Evolutionary conservation across 352 stramenopile genomes (phyloP), one percentile per base, ranked within the genome.

Genomic region (Sclerospora graminicola): DNA sequence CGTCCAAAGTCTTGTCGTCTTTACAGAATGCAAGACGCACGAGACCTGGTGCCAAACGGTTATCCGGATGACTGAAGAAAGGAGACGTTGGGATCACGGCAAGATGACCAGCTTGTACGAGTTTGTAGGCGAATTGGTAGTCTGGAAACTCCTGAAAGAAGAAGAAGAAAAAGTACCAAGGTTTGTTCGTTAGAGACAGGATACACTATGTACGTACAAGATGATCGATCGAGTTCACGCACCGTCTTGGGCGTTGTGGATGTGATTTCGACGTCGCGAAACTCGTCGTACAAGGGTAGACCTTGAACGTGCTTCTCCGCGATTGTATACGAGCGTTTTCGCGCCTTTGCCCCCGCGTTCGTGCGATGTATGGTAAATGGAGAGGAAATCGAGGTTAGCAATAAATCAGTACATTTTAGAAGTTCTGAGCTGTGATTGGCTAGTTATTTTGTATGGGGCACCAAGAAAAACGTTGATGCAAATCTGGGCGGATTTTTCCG

Each of bases 11-110:
- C 46, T 94, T 78, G 52, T 98, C 93, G 48, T 94, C 92, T 62
- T 98, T 98, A 62, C 94, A 98, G 70, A 96, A 98, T 7, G 92
- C 94, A 45, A 98, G 89, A 31, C 95, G 88, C 20, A 91, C 74
- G 21, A 93, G 40, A 8, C 70, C 82, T 0, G 63, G 71, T 10
- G 82, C 82, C 8, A 95, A 56, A 32, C 80, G 69, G 48, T 94
- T 72, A 51, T 94, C 90, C 1, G 69, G 64, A 14, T 62, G 55
- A 34, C 74, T 82, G 64, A 97, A 98, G 69, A 98, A 98, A 13
- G 87, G 82, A 10, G 78, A 95, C 35, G 91, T 94, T 31, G 90
- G 93, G 60, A 97, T 98, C 21, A 93, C 79, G 0, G 89, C 94
- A 16, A 97, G 76, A 42, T 95, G 90, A 13, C 78, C 70, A 45